phyloP scores from a whole-genome alignment of 805 yeast genomes.

The Wickerhamiella nectarea region DNA sequence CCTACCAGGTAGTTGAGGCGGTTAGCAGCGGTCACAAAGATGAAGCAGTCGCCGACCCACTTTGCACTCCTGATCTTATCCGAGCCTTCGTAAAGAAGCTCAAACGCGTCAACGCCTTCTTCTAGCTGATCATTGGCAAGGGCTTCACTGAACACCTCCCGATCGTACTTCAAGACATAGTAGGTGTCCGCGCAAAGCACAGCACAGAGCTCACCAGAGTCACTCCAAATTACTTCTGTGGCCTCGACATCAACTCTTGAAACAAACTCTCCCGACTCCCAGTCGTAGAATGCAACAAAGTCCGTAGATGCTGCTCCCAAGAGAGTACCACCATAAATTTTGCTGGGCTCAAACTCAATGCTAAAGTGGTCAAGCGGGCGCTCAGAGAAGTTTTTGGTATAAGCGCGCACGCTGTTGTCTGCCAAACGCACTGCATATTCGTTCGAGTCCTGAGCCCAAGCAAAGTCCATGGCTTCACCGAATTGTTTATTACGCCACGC shows the following conservation, averaged over 20 bases:
- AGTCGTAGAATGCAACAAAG: conserved; percentile 77
- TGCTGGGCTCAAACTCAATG: conserved; percentile 51
- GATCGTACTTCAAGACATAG: conserved; percentile 63
- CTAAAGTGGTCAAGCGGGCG: conserved; percentile 49
- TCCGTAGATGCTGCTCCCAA: conserved; percentile 68
- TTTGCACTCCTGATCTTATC: conserved; percentile 79
- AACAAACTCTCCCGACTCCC: conserved; percentile 78
- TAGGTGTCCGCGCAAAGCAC: conserved; percentile 58
- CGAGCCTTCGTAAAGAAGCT: conserved; percentile 64
- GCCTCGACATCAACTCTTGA: conserved; percentile 76
- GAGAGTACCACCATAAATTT: conserved; percentile 77
- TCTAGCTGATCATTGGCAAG: conserved; percentile 47
- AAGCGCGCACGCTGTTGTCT: conserved; percentile 49
- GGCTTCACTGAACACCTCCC: conserved; percentile 51
- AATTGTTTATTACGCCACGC: conserved; percentile 96
- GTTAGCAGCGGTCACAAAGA: conserved; percentile 75
- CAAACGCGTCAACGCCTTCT: conserved; percentile 80
- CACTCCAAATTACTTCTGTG: conserved; percentile 78
- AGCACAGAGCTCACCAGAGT: conserved; percentile 78
- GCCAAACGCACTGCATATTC: conserved; percentile 72
- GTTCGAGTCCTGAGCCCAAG: conserved; percentile 88
- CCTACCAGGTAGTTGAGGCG: conserved; percentile 92
- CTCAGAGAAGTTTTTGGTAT: conserved; percentile 68
- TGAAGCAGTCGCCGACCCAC: conserved; percentile 96
- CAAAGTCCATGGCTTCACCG: conserved; percentile 82